Evolutionary conservation across 1,284 basidiomycete species (phyloP).

Genomic region (Melanopsichium pennsylvanicum): DNA sequence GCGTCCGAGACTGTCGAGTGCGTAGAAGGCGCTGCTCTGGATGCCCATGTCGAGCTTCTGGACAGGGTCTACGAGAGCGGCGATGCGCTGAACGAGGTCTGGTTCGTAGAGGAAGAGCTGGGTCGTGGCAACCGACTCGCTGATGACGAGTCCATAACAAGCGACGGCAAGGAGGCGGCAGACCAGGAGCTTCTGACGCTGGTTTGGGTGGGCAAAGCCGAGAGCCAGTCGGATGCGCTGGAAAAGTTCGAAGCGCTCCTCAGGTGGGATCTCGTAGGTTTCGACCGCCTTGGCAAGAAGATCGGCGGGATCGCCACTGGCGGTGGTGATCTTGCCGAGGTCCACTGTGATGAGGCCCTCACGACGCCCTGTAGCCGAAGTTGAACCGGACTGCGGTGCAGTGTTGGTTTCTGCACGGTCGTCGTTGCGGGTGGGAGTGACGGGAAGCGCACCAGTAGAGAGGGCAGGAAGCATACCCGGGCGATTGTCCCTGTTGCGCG

Average conservation of each 20-base stretch:
- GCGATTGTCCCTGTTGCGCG: constrained; percentile 31
- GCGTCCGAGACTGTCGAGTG: constrained; percentile 86
- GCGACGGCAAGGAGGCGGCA: constrained; percentile 86
- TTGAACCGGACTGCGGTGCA: background rate
- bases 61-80: constrained; percentile 49
- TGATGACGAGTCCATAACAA: constrained; percentile 70
- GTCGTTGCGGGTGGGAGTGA: constrained; percentile 24
- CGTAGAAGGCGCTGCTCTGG: constrained; percentile 83
- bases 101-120: constrained; percentile 94
- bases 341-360: constrained; percentile 57
- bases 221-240: constrained; percentile 84
- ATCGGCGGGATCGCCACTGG: constrained; percentile 34
- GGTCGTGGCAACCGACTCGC: constrained; percentile 78
- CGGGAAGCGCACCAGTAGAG: constrained; percentile 20
- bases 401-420: constrained; percentile 8
- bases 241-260: constrained; percentile 87
- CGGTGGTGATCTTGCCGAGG: constrained; percentile 28
- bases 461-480: constrained; percentile 33
- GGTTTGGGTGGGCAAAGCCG: constrained; percentile 72
- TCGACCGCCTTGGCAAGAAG: constrained; percentile 79
- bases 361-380: constrained; percentile 14
- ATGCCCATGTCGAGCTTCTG: constrained; percentile 39
- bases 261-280: constrained; percentile 77
- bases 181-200: constrained; percentile 81
- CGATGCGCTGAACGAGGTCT: constrained; percentile 71